Evolutionary conservation across 257 asterid genomes (phyloP).

Genomic region (Nicotiana tabacum): DNA sequence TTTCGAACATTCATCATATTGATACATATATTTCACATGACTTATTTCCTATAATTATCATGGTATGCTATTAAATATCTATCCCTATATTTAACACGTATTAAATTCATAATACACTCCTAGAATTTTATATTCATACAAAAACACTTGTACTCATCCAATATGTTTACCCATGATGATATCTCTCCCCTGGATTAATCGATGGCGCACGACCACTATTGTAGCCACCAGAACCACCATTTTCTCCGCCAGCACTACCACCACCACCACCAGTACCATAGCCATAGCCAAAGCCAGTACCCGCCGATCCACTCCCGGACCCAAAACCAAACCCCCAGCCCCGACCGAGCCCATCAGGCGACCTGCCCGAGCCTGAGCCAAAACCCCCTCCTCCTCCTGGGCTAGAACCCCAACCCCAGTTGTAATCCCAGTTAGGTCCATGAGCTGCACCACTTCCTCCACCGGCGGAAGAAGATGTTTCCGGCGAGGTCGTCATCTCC

Average conservation of each 20-base stretch:
- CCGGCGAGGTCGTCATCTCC: neutral
- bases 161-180: neutral
- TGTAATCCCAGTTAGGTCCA: slow-evolving; percentile 26
- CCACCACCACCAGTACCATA: slow-evolving; percentile 3
- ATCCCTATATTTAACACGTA: too few relatives aligned
- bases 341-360: slow-evolving; percentile 25
- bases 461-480: slow-evolving; percentile 2
- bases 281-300: slow-evolving; percentile 25
- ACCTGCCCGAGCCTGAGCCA: slow-evolving; percentile 32
- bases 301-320: slow-evolving; percentile 20
- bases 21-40: too few relatives aligned
- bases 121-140: too few relatives aligned
- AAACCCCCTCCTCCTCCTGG: slow-evolving; percentile 38
- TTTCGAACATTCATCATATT: too few relatives aligned
- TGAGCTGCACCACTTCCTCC: slow-evolving; percentile 29
- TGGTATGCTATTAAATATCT: too few relatives aligned
- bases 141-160: too few relatives aligned
- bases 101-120: too few relatives aligned
- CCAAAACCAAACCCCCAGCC: slow-evolving; percentile 30
- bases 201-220: neutral
- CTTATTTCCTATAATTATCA: too few relatives aligned
- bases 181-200: neutral
- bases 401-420: slow-evolving; percentile 44
- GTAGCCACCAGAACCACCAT: neutral
- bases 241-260: neutral